A percentile compares a stretch with the other conserved stretches of the same genome.
Evolutionary conservation across 1,139 yeast species (phyloP).

Genomic region (Nakaseomyces nivariensis): DNA sequence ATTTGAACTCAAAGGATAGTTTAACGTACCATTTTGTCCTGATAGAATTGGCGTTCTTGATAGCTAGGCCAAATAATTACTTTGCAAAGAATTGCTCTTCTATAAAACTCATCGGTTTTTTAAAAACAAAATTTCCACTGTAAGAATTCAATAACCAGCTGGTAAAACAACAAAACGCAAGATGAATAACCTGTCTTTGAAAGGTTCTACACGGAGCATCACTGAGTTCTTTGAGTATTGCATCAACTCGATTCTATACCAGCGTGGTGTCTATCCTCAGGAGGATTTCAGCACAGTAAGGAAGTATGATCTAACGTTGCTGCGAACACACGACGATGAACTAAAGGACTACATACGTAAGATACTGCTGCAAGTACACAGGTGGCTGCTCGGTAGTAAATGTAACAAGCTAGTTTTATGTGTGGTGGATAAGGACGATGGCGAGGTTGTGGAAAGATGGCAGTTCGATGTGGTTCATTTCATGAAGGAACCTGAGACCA

Average conservation of each 20-base stretch:
- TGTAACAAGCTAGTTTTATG: slow-evolving; percentile 63
- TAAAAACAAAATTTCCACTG: too few species aligned
- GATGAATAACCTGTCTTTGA: slow-evolving; percentile 38
- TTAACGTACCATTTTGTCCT: background rate
- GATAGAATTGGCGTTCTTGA: too few species aligned
- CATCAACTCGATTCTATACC: slow-evolving; percentile 72
- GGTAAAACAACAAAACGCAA: background rate
- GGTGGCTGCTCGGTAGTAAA: slow-evolving; percentile 69
- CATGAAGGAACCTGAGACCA: slow-evolving; percentile 29
- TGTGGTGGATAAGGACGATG: slow-evolving; percentile 55
- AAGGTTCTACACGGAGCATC: slow-evolving; percentile 69
- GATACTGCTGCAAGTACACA: slow-evolving; percentile 67
- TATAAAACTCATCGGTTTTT: too few species aligned
- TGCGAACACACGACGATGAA: slow-evolving; percentile 68
- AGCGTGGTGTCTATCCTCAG: slow-evolving; percentile 82
- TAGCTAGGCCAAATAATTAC: too few species aligned
- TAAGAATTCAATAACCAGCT: too few species aligned
- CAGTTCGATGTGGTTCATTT: slow-evolving; percentile 50
- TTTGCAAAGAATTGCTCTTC: too few species aligned
- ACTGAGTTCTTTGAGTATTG: slow-evolving; percentile 80
- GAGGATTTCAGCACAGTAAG: slow-evolving; percentile 75
- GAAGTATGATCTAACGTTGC: slow-evolving; percentile 71
- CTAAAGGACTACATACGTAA: slow-evolving; percentile 58
- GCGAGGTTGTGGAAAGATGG: slow-evolving; percentile 77
- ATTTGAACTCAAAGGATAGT: too few species aligned